Percentiles rank a stretch among this genome's conserved stretches.
phyloP scores from a whole-genome alignment of 768 basidiomycete genomes.

The Tulasnella sp. region DNA sequence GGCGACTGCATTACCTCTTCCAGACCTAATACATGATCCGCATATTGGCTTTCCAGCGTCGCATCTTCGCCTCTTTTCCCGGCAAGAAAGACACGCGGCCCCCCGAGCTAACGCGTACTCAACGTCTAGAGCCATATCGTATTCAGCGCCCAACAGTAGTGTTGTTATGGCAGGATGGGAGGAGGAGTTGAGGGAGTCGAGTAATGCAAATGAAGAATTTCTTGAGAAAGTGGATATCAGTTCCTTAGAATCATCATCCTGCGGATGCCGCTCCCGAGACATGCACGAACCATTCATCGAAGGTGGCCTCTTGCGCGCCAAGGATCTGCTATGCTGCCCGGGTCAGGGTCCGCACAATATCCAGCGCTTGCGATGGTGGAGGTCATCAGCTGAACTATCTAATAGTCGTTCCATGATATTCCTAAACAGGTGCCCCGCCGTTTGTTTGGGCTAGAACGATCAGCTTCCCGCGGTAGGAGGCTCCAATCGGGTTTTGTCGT shows the following conservation, averaged over 20 bases:
- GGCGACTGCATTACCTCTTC: constrained; percentile 13
- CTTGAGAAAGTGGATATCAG: not conserved
- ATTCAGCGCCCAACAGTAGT: not conserved
- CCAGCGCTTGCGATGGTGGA: not conserved
- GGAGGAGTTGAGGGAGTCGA: not conserved
- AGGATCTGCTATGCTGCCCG: not conserved
- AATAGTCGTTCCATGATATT: not conserved
- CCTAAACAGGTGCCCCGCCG: not conserved
- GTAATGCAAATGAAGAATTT: not conserved
- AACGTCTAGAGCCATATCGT: not conserved
- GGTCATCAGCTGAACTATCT: not conserved
- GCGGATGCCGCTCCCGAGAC: too few species aligned
- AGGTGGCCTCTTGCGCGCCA: not conserved
- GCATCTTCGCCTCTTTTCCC: constrained; percentile 21
- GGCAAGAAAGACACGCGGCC: constrained; percentile 13
- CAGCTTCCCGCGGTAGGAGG: not conserved
- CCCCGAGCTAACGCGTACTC: constrained; percentile 8
- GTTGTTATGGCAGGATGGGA: not conserved
- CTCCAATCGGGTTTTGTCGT: not conserved
- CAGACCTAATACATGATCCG: not conserved
- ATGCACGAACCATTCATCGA: not conserved
- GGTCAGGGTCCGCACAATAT: not conserved
- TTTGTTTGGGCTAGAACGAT: not conserved
- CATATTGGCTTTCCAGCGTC: constrained; percentile 14
- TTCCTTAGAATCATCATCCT: too few species aligned